Conservation (phyloP, 2,329 filamentous ascomycete species). For the Phyllosticta citribraziliensis region DNA sequence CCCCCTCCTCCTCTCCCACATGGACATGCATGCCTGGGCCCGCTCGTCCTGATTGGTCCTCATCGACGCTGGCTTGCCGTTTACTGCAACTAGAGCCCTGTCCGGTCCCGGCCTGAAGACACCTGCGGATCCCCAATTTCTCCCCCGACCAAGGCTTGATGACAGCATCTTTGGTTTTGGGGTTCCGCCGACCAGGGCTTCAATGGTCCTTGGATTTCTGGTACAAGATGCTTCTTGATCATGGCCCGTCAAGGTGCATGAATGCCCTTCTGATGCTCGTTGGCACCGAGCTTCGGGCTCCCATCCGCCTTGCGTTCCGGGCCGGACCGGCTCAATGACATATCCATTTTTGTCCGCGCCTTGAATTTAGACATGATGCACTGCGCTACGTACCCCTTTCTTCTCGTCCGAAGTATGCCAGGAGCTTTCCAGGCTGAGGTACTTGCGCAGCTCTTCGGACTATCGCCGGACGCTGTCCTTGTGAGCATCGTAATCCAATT, state of each 20-base stretch:
- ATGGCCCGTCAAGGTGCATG: too few relatives aligned
- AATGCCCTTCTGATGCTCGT: too few relatives aligned
- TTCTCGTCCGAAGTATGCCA: not conserved
- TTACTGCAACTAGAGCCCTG: not conserved
- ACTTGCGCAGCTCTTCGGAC: too few relatives aligned
- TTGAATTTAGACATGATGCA: not conserved
- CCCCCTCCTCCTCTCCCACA: not conserved
- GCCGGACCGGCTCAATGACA: not conserved
- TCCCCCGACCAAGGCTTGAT: not conserved
- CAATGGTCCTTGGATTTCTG: too few relatives aligned
- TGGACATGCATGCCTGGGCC: not conserved
- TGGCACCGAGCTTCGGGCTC: not conserved
- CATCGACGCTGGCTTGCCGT: not conserved
- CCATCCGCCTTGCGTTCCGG: not conserved
- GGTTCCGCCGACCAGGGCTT: too few relatives aligned
- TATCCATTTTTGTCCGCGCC: not conserved
- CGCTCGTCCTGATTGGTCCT: not conserved
- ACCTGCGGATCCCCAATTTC: not conserved
- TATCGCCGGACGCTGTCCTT: too few relatives aligned
- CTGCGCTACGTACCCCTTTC: not conserved
- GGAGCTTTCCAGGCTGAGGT: too few relatives aligned
- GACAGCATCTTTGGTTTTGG: too few relatives aligned
- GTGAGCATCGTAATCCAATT: too few relatives aligned
- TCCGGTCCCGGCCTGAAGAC: not conserved
- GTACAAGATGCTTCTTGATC: too few relatives aligned